phyloP scores from a whole-genome alignment of 768 basidiomycete genomes.

The Pleurotus eryngii region DNA sequence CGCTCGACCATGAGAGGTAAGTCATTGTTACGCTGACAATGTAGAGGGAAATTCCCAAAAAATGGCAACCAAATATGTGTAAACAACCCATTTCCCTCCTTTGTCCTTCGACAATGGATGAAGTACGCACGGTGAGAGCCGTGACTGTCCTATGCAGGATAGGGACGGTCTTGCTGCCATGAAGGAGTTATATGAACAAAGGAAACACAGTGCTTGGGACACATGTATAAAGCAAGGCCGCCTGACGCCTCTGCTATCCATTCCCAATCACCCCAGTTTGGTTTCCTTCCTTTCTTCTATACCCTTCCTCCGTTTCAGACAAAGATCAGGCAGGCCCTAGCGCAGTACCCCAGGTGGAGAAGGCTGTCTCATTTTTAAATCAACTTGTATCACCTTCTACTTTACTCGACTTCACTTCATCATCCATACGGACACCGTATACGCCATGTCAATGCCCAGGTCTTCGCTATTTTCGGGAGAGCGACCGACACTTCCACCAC shows the following conservation, averaged over 20 bases:
- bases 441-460: background rate
- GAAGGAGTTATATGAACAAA: conserved; percentile 2
- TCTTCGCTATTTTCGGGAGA: background rate
- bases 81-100: background rate
- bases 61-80: background rate
- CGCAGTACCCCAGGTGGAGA: conserved; percentile 6
- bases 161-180: background rate
- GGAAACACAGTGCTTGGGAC: conserved; percentile 1
- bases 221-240: conserved; percentile 7
- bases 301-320: background rate
- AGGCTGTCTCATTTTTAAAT: background rate
- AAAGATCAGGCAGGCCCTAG: conserved; percentile 5
- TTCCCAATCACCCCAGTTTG: conserved; percentile 4
- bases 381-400: background rate
- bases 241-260: background rate
- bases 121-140: background rate
- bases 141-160: background rate
- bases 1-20: background rate
- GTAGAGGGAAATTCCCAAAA: background rate
- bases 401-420: background rate
- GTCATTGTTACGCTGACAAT: background rate
- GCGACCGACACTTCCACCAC: conserved; percentile 7
- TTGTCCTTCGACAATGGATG: conserved; percentile 1
- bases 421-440: background rate
- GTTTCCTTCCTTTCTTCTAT: conserved; percentile 1